Conservation (phyloP, 306 rosid species). For the Sicyos edulis region DNA sequence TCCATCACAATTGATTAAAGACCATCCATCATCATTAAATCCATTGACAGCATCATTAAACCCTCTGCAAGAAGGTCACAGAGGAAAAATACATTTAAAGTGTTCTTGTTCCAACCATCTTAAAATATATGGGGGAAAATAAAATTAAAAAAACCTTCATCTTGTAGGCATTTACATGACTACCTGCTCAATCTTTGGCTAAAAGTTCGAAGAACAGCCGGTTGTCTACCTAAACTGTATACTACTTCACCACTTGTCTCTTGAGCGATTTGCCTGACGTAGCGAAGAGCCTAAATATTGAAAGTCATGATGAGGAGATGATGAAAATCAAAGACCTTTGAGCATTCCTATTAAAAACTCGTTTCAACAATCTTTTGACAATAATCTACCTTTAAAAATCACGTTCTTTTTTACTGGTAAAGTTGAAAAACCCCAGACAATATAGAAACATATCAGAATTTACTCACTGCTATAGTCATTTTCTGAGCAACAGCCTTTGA, state of each 20-base stretch:
- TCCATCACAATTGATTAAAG: slow-evolving; percentile 68
- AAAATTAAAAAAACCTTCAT: background rate
- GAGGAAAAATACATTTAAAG: background rate
- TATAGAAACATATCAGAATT: background rate
- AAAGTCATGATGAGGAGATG: slow-evolving; percentile 19
- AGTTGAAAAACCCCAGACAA: background rate
- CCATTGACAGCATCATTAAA: slow-evolving; percentile 94
- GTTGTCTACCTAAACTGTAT: slow-evolving; percentile 90
- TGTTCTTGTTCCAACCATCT: background rate
- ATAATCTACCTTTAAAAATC: background rate
- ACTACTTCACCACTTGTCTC: slow-evolving; percentile 92
- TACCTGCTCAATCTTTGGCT: slow-evolving; percentile 94
- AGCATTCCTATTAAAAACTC: background rate
- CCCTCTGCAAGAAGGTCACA: slow-evolving; percentile 46
- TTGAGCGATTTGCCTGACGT: slow-evolving; percentile 84
- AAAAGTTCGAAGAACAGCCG: slow-evolving; percentile 84
- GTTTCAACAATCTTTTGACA: background rate
- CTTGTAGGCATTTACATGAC: background rate
- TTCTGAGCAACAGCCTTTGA: slow-evolving; percentile 81
- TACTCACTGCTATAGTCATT: slow-evolving; percentile 81
- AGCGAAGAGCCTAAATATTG: slow-evolving; percentile 65
- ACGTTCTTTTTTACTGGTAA: background rate
- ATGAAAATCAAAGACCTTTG: slow-evolving; percentile 2
- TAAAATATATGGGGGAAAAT: background rate
- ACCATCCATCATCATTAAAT: slow-evolving; percentile 93